Evolutionary conservation across 2,329 filamentous ascomycete genomes (phyloP).

Genomic region (Penicillium brasilianum): DNA sequence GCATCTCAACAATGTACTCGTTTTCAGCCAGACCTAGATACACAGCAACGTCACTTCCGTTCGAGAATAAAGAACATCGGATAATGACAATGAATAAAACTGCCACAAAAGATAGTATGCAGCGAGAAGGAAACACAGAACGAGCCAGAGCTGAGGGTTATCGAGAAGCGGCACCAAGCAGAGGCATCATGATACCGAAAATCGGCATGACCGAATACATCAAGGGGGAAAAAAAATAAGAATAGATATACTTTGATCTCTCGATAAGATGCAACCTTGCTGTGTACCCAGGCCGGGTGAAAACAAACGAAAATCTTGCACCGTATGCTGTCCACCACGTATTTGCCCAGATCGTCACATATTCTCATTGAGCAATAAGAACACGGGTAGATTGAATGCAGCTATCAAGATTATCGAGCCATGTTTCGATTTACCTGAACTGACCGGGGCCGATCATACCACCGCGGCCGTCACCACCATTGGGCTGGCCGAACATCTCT

Average conservation of each 20-base stretch:
- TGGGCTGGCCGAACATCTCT: constrained; percentile 51
- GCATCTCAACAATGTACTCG: background rate
- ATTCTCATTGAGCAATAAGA: constrained; percentile 17
- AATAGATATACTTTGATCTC: constrained; percentile 25
- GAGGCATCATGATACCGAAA: constrained; percentile 22
- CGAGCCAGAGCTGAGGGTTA: constrained; percentile 20
- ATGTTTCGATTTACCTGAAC: background rate
- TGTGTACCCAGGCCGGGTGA: constrained; percentile 17
- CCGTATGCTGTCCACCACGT: constrained; percentile 16
- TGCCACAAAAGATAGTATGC: constrained; percentile 10
- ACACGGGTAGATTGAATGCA: background rate
- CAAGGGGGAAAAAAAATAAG: background rate
- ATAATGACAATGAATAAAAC: constrained; percentile 8
- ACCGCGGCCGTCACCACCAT: constrained; percentile 41
- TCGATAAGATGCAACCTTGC: constrained; percentile 23
- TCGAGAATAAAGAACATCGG: background rate
- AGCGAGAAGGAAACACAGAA: constrained; percentile 18
- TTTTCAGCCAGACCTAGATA: constrained; percentile 3
- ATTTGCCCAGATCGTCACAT: constrained; percentile 22
- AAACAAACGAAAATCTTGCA: constrained; percentile 16
- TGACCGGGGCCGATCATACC: constrained; percentile 46
- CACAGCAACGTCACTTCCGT: background rate
- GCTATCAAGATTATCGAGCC: background rate
- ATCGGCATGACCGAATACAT: constrained; percentile 26
- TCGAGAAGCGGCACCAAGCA: constrained; percentile 14